phyloP scores from a whole-genome alignment of 2,329 filamentous ascomycete species.

The Lasiodiplodia theobromae region DNA sequence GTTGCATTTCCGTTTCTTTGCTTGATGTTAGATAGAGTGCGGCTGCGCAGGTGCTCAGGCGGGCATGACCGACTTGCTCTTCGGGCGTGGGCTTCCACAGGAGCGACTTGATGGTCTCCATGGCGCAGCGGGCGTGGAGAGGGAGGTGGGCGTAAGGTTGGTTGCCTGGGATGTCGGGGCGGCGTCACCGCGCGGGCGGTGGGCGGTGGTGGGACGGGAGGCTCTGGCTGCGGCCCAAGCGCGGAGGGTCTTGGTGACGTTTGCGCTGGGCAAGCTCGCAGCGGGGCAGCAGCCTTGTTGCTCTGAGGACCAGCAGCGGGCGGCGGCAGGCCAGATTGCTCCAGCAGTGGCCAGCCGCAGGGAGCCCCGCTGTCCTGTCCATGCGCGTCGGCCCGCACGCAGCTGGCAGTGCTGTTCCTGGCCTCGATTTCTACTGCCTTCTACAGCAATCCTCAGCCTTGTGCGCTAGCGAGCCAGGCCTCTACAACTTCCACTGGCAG shows the following conservation, averaged over 20 bases:
- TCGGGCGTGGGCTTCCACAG: slow-evolving; percentile 94
- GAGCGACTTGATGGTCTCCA: slow-evolving; percentile 87
- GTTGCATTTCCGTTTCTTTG: slow-evolving; percentile 95
- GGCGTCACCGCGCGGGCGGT: slow-evolving; percentile 1
- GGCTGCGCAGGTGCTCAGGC: background rate
- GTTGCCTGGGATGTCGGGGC: background rate
- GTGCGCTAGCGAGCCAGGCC: slow-evolving; percentile 29
- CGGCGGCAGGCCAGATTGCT: background rate
- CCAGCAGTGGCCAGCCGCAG: slow-evolving; percentile 7
- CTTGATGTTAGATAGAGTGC: slow-evolving; percentile 9
- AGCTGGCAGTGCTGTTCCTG: slow-evolving; percentile 18
- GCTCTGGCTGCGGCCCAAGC: slow-evolving; percentile 16
- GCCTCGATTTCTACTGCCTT: slow-evolving; percentile 27
- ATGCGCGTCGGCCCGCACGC: slow-evolving; percentile 19
- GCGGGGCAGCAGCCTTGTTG: background rate
- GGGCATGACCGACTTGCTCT: slow-evolving; percentile 72
- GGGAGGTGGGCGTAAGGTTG: background rate
- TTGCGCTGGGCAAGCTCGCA: slow-evolving; percentile 3
- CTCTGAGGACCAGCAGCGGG: slow-evolving; percentile 16
- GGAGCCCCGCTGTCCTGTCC: background rate
- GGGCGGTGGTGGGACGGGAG: slow-evolving; percentile 10
- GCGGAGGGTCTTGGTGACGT: slow-evolving; percentile 25
- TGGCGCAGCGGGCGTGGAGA: slow-evolving; percentile 48
- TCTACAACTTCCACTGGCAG: slow-evolving; percentile 25
- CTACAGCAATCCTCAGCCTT: slow-evolving; percentile 44